These are phyloP conservation scores for Cytidiella melzeri DNA, from an alignment of 768 basidiomycete genomes.

Conservation along the genomic window DNA sequence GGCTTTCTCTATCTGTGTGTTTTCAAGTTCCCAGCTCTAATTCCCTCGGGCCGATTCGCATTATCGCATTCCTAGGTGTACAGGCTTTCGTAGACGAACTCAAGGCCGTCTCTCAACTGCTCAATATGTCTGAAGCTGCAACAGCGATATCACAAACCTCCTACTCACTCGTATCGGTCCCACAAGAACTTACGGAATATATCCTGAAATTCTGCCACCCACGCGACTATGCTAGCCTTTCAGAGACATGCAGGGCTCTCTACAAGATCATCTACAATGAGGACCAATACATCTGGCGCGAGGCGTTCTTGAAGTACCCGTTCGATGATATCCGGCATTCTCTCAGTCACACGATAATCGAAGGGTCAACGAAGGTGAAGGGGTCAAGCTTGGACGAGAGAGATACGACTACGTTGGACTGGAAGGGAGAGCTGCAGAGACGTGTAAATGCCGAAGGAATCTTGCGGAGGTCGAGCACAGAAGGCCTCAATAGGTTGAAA, in stretches of 20 bases:
- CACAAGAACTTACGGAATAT: constrained; percentile 55
- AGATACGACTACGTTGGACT: constrained; percentile 26
- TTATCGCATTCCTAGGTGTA: too few relatives aligned
- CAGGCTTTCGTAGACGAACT: neutral
- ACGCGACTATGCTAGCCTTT: constrained; percentile 52
- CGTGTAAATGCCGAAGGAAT: constrained; percentile 1
- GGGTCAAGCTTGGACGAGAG: constrained; percentile 9
- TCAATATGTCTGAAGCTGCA: neutral
- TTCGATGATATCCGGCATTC: constrained; percentile 60
- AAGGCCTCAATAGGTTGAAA: neutral
- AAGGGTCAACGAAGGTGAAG: constrained; percentile 35
- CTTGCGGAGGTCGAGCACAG: constrained; percentile 9
- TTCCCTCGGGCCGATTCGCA: too few relatives aligned
- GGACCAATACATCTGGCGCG: constrained; percentile 65
- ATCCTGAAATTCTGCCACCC: constrained; percentile 50
- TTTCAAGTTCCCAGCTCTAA: neutral
- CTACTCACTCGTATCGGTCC: constrained; percentile 27
- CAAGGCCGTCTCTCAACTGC: neutral
- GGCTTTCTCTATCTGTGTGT: too few relatives aligned
- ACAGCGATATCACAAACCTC: neutral
- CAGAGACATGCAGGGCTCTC: constrained; percentile 46
- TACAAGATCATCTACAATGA: constrained; percentile 42
- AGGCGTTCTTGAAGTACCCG: constrained; percentile 47
- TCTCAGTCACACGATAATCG: constrained; percentile 7
- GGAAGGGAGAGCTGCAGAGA: neutral